These are phyloP conservation scores for Nakazawaea anatomiae DNA, from an alignment of 805 yeast species.

Conservation along the genomic window DNA sequence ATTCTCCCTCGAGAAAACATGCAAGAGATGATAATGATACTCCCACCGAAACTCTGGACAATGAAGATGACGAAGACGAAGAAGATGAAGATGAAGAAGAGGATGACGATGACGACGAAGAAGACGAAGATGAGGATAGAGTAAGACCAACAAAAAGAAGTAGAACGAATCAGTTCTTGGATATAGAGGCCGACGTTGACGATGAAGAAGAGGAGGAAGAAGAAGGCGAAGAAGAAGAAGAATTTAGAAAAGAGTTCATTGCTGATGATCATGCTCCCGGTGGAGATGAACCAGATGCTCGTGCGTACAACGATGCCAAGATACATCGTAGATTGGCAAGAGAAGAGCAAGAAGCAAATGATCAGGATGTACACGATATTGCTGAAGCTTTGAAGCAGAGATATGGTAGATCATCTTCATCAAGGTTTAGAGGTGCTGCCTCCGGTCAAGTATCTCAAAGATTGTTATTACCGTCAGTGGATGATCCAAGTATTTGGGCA, in stretches of 20 bases:
- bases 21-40: constrained; percentile 6
- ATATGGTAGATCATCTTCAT: constrained; percentile 79
- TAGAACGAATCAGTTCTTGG: constrained; percentile 80
- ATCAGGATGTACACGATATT: constrained; percentile 89
- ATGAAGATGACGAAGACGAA: constrained; percentile 24
- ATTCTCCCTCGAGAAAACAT: not conserved
- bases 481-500: constrained; percentile 96
- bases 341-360: constrained; percentile 72
- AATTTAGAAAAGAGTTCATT: constrained; percentile 76
- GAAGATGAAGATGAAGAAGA: constrained; percentile 50
- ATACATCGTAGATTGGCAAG: constrained; percentile 89
- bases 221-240: constrained; percentile 90
- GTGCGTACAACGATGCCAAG: constrained; percentile 54
- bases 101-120: constrained; percentile 41
- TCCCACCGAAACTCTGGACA: not conserved
- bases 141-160: constrained; percentile 41
- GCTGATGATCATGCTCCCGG: constrained; percentile 68
- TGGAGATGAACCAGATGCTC: constrained; percentile 22
- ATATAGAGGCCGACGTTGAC: constrained; percentile 98
- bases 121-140: constrained; percentile 52
- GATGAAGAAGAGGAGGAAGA: constrained; percentile 93
- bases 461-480: constrained; percentile 87
- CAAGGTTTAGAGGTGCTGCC: constrained; percentile 75
- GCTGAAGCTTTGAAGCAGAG: constrained; percentile 90
- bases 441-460: constrained; percentile 90